Conservation (phyloP, 306 rosid genomes). For the Dryas drummondii region DNA sequence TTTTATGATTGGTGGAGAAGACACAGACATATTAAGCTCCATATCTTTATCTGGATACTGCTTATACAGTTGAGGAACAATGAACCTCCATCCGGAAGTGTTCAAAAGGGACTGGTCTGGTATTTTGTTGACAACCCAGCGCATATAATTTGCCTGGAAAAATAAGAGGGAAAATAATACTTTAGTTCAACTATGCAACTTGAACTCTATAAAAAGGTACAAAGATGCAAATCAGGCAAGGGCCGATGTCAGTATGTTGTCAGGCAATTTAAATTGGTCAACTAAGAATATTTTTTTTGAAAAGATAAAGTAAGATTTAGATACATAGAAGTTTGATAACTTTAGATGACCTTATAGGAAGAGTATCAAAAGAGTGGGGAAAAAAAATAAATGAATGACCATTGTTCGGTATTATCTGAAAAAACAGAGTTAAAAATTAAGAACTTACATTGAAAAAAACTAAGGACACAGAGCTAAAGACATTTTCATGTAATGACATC, state of each 20-base stretch:
- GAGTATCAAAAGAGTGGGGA: neutral
- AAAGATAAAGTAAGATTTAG: neutral
- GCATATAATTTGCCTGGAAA: slow-evolving; percentile 49
- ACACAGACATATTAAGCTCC: slow-evolving; percentile 50
- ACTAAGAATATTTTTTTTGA: neutral
- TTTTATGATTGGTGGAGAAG: slow-evolving; percentile 64
- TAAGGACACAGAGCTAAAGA: slow-evolving; percentile 61
- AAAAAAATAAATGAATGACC: neutral
- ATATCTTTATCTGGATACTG: slow-evolving; percentile 73
- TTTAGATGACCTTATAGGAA: neutral
- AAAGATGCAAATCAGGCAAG: neutral
- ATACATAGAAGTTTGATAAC: neutral
- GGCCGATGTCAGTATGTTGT: neutral
- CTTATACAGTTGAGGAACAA: slow-evolving; percentile 75
- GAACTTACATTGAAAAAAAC: slow-evolving; percentile 64
- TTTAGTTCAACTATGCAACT: slow-evolving; percentile 6
- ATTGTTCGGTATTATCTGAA: slow-evolving; percentile 5
- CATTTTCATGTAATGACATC: slow-evolving; percentile 69
- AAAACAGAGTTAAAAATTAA: slow-evolving; percentile 4
- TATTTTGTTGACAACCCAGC: slow-evolving; percentile 54
- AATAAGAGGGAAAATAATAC: neutral
- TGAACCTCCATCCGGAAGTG: slow-evolving; percentile 71
- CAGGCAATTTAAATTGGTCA: neutral
- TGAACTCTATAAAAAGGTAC: neutral
- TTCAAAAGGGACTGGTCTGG: slow-evolving; percentile 60